Evolutionary conservation across 2,329 filamentous ascomycete species (phyloP).

Genomic region (Ilyonectria destructans): DNA sequence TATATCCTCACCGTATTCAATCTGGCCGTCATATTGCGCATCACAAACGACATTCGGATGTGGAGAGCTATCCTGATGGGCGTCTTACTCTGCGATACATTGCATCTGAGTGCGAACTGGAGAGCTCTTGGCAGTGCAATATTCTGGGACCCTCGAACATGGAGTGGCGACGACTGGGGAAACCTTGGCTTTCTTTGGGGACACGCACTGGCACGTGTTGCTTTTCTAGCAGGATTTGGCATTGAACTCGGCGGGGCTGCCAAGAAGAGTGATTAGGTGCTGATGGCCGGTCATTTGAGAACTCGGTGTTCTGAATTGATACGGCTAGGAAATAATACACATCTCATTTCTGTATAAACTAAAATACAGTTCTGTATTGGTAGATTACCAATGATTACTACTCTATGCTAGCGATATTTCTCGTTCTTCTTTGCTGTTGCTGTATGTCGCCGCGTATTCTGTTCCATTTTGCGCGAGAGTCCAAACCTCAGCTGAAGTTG

Average conservation of each 20-base stretch:
- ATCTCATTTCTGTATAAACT: background rate
- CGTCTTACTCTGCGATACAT: conserved; percentile 34
- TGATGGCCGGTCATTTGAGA: background rate
- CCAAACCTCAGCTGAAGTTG: too few species aligned
- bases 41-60: conserved; percentile 28
- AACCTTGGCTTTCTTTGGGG: conserved; percentile 39
- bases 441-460: too few species aligned
- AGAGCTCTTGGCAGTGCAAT: conserved; percentile 17
- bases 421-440: too few species aligned
- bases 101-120: conserved; percentile 37
- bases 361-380: too few species aligned
- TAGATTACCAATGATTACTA: too few species aligned
- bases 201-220: conserved; percentile 31
- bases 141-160: conserved; percentile 26
- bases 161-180: conserved; percentile 40
- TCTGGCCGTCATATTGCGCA: conserved; percentile 32
- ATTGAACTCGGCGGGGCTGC: background rate
- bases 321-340: background rate
- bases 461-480: too few species aligned
- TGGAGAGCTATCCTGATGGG: conserved; percentile 31
- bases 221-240: conserved; percentile 28
- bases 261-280: background rate
- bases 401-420: too few species aligned
- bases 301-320: background rate
- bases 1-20: conserved; percentile 42